Base-by-base conservation (phyloP, 2,329 filamentous ascomycete genomes). In the Hirsutella rhossiliensis region DNA sequence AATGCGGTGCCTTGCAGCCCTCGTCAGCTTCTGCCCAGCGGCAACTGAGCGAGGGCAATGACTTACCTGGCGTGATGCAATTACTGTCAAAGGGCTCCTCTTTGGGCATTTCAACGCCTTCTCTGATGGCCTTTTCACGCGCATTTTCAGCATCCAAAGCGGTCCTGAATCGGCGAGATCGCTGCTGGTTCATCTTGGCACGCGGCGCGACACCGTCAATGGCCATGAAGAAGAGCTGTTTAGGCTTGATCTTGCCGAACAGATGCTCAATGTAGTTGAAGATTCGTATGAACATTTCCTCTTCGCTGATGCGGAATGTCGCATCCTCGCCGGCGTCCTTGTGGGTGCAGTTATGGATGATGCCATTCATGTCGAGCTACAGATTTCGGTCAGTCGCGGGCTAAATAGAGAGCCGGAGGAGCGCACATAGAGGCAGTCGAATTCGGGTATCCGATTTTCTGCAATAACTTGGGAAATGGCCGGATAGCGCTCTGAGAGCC, bases 231-330 rank as follows among this genome's bases (percentile, higher is more conserved):
- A 98, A 98, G 31, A 98, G 77, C 71, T 96, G 83, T 67, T 95
- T 90, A 12, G 92, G 92, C 65, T 97, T 97, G 61, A 98, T 98
- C 66, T 96, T 98, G 55, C 90, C 89, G 64, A 94, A 98, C 43
- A 98, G 67, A 68, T 98, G 92, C 65, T 98, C 92, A 53, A 98
- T 98, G 64, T 98, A 98, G 67, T 97, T 97, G 78, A 98, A 98
- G 57, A 98, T 98, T 46, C 88, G 85, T 54, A 98, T 96, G 61
- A 98, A 98, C 92, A 98, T 98, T 65, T 96, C 87, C 63, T 98
- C 90, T 63, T 98, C 94, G 45, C 84, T 90, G 66, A 97, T 82
- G 44, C 92, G 87, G 58, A 94, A 94, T 1, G 87, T 87, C 4
- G 88, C 80, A 60, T 90, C 89, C 59, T 94, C 89, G 44, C 66